Percentiles rank a stretch among this genome's conserved stretches.
Evolutionary conservation across 2,329 filamentous ascomycete species (phyloP).

Genomic region (Aspergillus ochraceoroseus): DNA sequence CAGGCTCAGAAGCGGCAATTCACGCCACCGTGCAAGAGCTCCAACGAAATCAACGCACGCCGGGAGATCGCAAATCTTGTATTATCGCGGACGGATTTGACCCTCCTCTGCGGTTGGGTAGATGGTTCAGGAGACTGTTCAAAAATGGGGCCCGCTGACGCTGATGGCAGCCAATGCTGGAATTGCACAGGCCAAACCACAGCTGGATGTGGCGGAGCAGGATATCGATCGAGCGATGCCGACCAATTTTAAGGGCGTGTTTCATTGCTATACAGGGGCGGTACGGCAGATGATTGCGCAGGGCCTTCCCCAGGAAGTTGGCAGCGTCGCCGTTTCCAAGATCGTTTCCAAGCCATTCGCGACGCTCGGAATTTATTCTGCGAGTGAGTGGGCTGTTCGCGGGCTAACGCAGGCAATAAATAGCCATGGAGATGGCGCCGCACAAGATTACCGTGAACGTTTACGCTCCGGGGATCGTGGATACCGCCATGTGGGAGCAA

Average conservation of each 20-base stretch:
- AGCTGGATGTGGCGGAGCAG: constrained; percentile 54
- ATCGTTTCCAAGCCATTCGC: constrained; percentile 57
- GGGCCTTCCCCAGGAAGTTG: constrained; percentile 38
- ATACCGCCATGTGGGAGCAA: constrained; percentile 63
- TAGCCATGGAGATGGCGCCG: constrained; percentile 61
- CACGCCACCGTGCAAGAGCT: constrained; percentile 42
- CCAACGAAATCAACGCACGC: background rate
- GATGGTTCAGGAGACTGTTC: constrained; percentile 51
- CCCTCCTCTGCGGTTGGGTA: constrained; percentile 49
- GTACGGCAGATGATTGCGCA: constrained; percentile 63
- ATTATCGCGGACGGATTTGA: constrained; percentile 58
- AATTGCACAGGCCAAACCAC: constrained; percentile 53
- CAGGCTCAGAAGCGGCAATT: constrained; percentile 50
- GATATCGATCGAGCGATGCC: constrained; percentile 58
- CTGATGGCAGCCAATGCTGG: constrained; percentile 59
- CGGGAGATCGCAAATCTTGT: constrained; percentile 48
- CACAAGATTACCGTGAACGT: constrained; percentile 63
- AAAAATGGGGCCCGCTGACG: constrained; percentile 49
- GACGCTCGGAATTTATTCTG: constrained; percentile 58
- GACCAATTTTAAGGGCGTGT: constrained; percentile 61
- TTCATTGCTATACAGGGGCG: constrained; percentile 60
- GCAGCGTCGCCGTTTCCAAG: constrained; percentile 37
- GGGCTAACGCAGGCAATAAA: constrained; percentile 62
- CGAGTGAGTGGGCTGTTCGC: constrained; percentile 62
- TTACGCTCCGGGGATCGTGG: constrained; percentile 64